These are phyloP conservation scores for Ganoderma lucidum DNA, from an alignment of 1,284 basidiomycete genomes.

Conservation along the genomic window DNA sequence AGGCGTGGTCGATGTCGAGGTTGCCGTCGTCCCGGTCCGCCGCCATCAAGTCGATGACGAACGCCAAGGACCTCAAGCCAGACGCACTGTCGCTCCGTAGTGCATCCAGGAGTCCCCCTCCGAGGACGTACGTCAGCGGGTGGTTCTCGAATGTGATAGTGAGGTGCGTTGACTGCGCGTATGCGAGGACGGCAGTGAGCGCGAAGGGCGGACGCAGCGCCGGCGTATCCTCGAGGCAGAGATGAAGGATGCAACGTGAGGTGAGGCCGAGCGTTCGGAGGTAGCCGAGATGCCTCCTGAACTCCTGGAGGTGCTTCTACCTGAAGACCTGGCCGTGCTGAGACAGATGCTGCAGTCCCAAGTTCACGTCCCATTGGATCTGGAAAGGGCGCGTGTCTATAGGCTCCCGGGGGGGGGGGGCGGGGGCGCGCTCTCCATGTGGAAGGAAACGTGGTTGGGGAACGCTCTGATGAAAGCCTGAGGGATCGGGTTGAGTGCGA, in stretches of 20 bases:
- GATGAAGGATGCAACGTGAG: not conserved
- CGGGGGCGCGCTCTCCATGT: not conserved
- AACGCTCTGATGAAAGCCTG: not conserved
- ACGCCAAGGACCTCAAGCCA: not conserved
- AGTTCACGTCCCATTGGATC: not conserved
- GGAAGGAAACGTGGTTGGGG: not conserved
- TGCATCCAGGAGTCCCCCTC: not conserved
- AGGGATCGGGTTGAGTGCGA: not conserved
- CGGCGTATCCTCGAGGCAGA: not conserved
- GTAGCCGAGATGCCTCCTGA: not conserved
- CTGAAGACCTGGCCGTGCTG: not conserved
- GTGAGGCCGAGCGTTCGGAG: not conserved
- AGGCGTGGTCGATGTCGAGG: not conserved
- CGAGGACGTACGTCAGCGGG: not conserved
- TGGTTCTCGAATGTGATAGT: not conserved
- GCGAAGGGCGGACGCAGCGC: not conserved
- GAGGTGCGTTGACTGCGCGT: not conserved
- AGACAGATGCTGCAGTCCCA: not conserved
- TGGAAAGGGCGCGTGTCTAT: not conserved
- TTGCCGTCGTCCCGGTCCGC: not conserved
- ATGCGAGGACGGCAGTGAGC: not conserved
- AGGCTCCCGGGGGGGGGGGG: not conserved
- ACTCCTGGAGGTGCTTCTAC: not conserved
- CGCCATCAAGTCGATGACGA: not conserved
- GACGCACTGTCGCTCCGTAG: not conserved